These are phyloP conservation scores for Aspergillus calidoustus DNA, from an alignment of 2,329 filamentous ascomycete species.

Conservation along the genomic window DNA sequence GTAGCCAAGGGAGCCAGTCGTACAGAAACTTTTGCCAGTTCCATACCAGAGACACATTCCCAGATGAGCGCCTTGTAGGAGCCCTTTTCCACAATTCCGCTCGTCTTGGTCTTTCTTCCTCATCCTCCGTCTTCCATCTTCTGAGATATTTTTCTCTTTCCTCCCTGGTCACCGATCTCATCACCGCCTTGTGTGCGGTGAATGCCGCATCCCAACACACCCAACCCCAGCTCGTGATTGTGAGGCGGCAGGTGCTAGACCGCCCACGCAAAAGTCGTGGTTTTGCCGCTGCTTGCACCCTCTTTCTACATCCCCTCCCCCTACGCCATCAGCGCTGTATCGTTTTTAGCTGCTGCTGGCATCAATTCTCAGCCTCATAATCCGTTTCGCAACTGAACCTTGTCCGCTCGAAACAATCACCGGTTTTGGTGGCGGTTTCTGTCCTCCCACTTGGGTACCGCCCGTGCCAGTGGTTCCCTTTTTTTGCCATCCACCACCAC, in stretches of 20 bases:
- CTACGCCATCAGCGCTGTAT: conserved; percentile 14
- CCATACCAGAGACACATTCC: conserved; percentile 14
- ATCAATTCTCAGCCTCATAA: conserved; percentile 5
- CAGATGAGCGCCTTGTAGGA: neutral
- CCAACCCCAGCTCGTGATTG: conserved; percentile 25
- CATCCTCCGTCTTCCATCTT: conserved; percentile 3
- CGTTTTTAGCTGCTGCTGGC: conserved; percentile 8
- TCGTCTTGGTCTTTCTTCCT: conserved; percentile 1
- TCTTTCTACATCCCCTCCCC: conserved; percentile 29
- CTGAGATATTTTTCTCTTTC: conserved; percentile 7
- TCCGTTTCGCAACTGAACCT: neutral
- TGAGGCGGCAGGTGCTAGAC: conserved; percentile 33
- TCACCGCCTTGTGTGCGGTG: conserved; percentile 37
- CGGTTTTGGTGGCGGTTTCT: conserved; percentile 14
- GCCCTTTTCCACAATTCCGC: neutral
- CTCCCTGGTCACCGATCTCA: conserved; percentile 32
- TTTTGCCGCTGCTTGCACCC: conserved; percentile 40
- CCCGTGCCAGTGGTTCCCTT: conserved; percentile 12
- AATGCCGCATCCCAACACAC: conserved; percentile 23
- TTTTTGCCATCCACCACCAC: conserved; percentile 27
- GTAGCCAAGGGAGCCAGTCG: conserved; percentile 14
- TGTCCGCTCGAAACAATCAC: neutral
- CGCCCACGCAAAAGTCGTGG: conserved; percentile 36
- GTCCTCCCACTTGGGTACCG: conserved; percentile 8
- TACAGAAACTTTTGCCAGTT: conserved; percentile 14